These are phyloP conservation scores for Vigna angularis DNA, from an alignment of 306 rosid species.

Conservation along the genomic window DNA sequence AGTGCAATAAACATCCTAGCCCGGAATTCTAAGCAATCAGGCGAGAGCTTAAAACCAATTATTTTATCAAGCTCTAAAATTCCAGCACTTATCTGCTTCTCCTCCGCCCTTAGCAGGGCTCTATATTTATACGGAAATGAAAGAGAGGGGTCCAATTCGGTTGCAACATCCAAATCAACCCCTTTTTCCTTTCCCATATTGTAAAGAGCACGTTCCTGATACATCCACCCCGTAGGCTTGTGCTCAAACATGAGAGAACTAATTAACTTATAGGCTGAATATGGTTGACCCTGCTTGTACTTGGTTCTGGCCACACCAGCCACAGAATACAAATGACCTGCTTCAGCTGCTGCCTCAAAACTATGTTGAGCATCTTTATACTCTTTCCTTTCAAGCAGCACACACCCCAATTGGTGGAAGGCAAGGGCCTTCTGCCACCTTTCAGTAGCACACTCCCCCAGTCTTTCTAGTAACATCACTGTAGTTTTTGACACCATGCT, in stretches of 20 bases:
- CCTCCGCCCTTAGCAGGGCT: constrained; percentile 62
- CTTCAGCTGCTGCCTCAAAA: constrained; percentile 69
- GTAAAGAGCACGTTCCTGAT: constrained; percentile 76
- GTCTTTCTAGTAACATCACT: constrained; percentile 66
- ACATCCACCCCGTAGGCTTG: constrained; percentile 85
- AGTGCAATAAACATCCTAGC: constrained; percentile 68
- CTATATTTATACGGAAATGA: constrained; percentile 68
- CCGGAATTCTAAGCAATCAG: constrained; percentile 75
- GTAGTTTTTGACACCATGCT: constrained; percentile 65
- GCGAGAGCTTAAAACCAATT: constrained; percentile 67
- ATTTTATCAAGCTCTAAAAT: constrained; percentile 67
- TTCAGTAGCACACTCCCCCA: constrained; percentile 61
- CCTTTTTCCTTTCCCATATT: constrained; percentile 65
- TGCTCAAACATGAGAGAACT: constrained; percentile 65
- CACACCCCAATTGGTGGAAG: constrained; percentile 74
- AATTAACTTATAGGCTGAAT: constrained; percentile 68
- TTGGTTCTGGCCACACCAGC: constrained; percentile 76
- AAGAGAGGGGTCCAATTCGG: constrained; percentile 74
- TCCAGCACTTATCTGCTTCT: constrained; percentile 64
- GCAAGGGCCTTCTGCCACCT: constrained; percentile 74
- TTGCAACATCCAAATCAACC: constrained; percentile 69
- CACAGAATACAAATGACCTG: constrained; percentile 70
- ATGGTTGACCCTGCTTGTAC: constrained; percentile 67
- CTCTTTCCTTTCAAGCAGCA: constrained; percentile 67
- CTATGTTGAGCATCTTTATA: constrained; percentile 52